These are phyloP conservation scores for Beauveria brongniartii DNA, from an alignment of 2,329 filamentous ascomycete species.

Conservation along the genomic window DNA sequence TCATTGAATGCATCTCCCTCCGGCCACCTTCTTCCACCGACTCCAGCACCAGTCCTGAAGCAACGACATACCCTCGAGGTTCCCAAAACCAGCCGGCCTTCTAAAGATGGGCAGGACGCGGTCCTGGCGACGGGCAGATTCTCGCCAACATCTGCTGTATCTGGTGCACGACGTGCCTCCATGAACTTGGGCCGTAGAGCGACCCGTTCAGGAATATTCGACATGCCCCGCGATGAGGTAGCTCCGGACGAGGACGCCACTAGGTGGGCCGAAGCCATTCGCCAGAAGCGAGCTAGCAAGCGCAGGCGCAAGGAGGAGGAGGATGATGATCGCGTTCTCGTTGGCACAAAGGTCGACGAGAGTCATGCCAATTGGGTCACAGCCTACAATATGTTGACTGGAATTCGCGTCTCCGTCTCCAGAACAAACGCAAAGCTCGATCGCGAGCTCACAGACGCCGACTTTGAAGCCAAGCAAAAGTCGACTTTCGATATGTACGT, in stretches of 20 bases:
- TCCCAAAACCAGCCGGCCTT: conserved; percentile 61
- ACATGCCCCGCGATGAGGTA: conserved; percentile 74
- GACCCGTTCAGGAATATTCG: conserved; percentile 72
- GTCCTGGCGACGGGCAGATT: conserved; percentile 70
- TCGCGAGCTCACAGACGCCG: conserved; percentile 76
- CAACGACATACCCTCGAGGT: conserved; percentile 87
- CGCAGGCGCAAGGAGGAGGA: conserved; percentile 74
- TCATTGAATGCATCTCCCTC: conserved; percentile 37
- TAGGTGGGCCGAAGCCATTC: conserved; percentile 86
- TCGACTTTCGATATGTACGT: conserved; percentile 96
- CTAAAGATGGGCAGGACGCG: conserved; percentile 63
- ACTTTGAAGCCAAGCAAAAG: conserved; percentile 93
- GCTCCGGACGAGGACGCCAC: conserved; percentile 83
- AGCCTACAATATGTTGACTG: conserved; percentile 98
- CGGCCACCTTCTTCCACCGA: conserved; percentile 39
- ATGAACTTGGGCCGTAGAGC: conserved; percentile 70
- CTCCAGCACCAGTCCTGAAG: conserved; percentile 44
- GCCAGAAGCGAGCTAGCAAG: conserved; percentile 85
- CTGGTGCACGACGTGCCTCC: conserved; percentile 66
- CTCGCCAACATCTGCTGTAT: conserved; percentile 54
- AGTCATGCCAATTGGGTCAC: conserved; percentile 96
- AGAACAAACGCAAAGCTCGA: conserved; percentile 96
- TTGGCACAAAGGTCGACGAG: conserved; percentile 96
- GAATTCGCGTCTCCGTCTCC: conserved; percentile 93
- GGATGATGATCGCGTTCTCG: conserved; percentile 88